Evolutionary conservation across 1,284 basidiomycete genomes (phyloP).

Genomic region (Tilletia caries): DNA sequence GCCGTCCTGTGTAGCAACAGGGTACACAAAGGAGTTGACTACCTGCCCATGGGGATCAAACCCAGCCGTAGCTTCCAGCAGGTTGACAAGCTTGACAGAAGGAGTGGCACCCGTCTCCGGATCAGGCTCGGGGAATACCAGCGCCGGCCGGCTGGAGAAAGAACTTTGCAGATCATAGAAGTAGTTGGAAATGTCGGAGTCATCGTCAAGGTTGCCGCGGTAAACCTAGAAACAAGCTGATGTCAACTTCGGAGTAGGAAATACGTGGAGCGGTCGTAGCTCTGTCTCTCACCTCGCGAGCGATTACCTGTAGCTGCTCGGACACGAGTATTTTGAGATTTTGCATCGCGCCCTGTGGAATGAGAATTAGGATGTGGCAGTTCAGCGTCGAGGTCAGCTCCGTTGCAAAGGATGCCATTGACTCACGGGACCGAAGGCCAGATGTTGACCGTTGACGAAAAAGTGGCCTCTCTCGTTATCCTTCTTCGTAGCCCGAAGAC

Average conservation of each 20-base stretch:
- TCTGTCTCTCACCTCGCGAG: slow-evolving; percentile 12
- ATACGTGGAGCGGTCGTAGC: background rate
- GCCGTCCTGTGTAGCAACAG: slow-evolving; percentile 19
- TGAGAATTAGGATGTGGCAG: slow-evolving; percentile 22
- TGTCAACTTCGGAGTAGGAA: background rate
- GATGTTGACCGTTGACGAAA: slow-evolving; percentile 85
- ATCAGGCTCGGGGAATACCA: slow-evolving; percentile 58
- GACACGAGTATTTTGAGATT: slow-evolving; percentile 29
- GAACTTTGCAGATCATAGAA: slow-evolving; percentile 85
- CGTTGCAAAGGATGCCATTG: background rate
- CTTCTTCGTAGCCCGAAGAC: slow-evolving; percentile 26
- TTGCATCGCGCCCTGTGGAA: slow-evolving; percentile 12
- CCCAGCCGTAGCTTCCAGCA: slow-evolving; percentile 22
- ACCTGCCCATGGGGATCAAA: slow-evolving; percentile 20
- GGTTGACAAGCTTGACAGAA: slow-evolving; percentile 20
- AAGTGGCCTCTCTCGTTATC: slow-evolving; percentile 53
- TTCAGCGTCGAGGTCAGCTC: background rate
- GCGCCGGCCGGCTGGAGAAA: slow-evolving; percentile 66
- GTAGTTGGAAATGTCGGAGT: slow-evolving; percentile 64
- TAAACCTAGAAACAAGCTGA: slow-evolving; percentile 61
- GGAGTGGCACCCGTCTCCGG: background rate
- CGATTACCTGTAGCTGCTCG: slow-evolving; percentile 33
- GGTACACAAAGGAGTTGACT: slow-evolving; percentile 21
- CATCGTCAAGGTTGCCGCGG: slow-evolving; percentile 63
- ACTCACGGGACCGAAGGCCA: slow-evolving; percentile 68